phyloP scores from a whole-genome alignment of 768 basidiomycete species.

The Psilocybe cyanescens region DNA sequence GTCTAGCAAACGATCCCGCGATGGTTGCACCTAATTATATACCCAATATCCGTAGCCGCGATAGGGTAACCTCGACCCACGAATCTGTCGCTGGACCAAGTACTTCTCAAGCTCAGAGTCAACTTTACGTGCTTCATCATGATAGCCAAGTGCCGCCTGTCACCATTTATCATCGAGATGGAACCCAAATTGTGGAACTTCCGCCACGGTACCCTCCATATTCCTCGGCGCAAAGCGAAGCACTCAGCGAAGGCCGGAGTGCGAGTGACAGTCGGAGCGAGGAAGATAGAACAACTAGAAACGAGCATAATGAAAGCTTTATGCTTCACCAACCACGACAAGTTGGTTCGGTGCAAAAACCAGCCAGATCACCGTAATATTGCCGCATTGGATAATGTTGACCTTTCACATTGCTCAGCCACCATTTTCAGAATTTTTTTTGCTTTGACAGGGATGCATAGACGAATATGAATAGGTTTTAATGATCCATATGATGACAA shows the following conservation, averaged over 20 bases:
- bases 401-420: neutral
- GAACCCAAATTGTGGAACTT: conserved; percentile 61
- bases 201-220: conserved; percentile 52
- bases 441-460: too few relatives aligned
- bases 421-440: too few relatives aligned
- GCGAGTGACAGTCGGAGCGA: conserved; percentile 24
- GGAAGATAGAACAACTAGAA: conserved; percentile 13
- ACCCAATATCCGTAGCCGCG: neutral
- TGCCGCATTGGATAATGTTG: neutral
- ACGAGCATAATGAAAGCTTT: conserved; percentile 6
- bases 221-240: conserved; percentile 16
- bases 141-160: conserved; percentile 62
- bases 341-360: conserved; percentile 26
- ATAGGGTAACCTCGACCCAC: conserved; percentile 17
- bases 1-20: conserved; percentile 6
- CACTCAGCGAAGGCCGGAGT: conserved; percentile 19
- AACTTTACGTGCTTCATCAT: conserved; percentile 65
- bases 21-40: conserved; percentile 11
- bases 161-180: conserved; percentile 58
- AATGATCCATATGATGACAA: neutral
- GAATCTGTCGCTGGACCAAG: conserved; percentile 16
- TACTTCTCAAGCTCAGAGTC: conserved; percentile 12
- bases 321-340: conserved; percentile 27
- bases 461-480: neutral
- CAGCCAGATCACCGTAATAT: conserved; percentile 14